phyloP scores from a whole-genome alignment of 2,329 filamentous ascomycete species.

The Ilyonectria mors-panacis region DNA sequence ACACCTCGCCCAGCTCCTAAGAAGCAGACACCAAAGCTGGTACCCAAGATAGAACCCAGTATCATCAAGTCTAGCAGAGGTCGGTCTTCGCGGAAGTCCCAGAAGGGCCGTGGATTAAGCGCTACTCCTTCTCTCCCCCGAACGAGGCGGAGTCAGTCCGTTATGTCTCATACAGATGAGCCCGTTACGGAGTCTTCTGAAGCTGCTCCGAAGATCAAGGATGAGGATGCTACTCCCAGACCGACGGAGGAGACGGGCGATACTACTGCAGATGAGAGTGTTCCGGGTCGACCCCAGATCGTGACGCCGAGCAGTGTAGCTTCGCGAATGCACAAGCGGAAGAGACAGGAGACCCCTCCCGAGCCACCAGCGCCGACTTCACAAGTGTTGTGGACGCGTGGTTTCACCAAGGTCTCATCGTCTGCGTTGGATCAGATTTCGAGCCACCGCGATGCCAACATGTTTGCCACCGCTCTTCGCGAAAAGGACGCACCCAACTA shows the following conservation, averaged over 20 bases:
- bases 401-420: slow-evolving; percentile 80
- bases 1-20: slow-evolving; percentile 47
- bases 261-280: slow-evolving; percentile 69
- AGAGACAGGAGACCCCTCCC: slow-evolving; percentile 67
- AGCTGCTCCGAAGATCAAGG: slow-evolving; percentile 65
- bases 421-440: slow-evolving; percentile 83
- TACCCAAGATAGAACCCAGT: slow-evolving; percentile 42
- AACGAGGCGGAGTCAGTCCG: slow-evolving; percentile 62
- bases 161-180: slow-evolving; percentile 64
- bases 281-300: slow-evolving; percentile 56
- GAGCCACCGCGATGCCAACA: slow-evolving; percentile 83
- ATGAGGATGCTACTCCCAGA: slow-evolving; percentile 71
- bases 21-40: slow-evolving; percentile 54
- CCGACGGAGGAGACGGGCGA: slow-evolving; percentile 69
- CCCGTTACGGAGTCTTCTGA: slow-evolving; percentile 59
- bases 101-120: slow-evolving; percentile 53
- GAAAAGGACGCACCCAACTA: slow-evolving; percentile 84
- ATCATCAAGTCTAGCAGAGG: slow-evolving; percentile 47
- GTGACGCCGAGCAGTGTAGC: slow-evolving; percentile 56
- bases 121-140: slow-evolving; percentile 54
- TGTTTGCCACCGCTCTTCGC: slow-evolving; percentile 82
- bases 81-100: slow-evolving; percentile 55
- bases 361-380: slow-evolving; percentile 70
- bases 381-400: slow-evolving; percentile 82
- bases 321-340: slow-evolving; percentile 66